Base-by-base conservation (phyloP, 2,329 filamentous ascomycete species). In the Rachicladosporium sp. region DNA sequence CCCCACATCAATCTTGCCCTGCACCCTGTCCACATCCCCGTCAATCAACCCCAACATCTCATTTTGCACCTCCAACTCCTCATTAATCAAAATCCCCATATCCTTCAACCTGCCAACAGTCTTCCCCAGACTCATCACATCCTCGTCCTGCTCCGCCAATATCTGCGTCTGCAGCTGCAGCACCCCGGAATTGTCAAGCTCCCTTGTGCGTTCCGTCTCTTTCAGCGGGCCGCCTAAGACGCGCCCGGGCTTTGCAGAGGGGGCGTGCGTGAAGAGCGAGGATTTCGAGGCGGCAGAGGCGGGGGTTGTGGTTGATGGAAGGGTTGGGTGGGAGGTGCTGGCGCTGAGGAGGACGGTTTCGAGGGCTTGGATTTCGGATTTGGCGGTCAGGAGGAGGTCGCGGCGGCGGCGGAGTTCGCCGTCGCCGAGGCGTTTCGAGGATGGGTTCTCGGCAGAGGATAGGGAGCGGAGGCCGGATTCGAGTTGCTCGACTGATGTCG, bases 131-230 rank as follows among this genome's bases (percentile, higher is more conserved):
- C 76, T 69, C 11, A 81, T 71, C 2, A 91, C 72, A 50, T 83
- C 79, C 50, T 78, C 59, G 48, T 91, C 84, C 54, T 93, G 84
- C 47, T 82, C 76, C 38, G 69, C 55, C 69, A 89, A 84, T 58
- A 84, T 74, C 53, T 82, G 71, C 50, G 76, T 69, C 59, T 91
- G 84, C 44, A 91, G 61, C 57, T 82, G 74, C 45, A 88, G 51
- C 11, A 91, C 77, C 0, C 82, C 83, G 4, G 70, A 60, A 50
- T 91, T 91, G 54, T 86, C 83, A 39, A 85, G 61, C 57, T 89
- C 82, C 9, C 83, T 65, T 33, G 84, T 89, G 45, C 76, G 73
- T 42, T 83, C 78, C 10, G 82, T 88, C 62, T 93, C 84, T 39
- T 60, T 61, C 1, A 78, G 73, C 2, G 80, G 63, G 2, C 82